phyloP scores from a whole-genome alignment of 768 basidiomycete genomes.

The Stropharia rugosoannulata region DNA sequence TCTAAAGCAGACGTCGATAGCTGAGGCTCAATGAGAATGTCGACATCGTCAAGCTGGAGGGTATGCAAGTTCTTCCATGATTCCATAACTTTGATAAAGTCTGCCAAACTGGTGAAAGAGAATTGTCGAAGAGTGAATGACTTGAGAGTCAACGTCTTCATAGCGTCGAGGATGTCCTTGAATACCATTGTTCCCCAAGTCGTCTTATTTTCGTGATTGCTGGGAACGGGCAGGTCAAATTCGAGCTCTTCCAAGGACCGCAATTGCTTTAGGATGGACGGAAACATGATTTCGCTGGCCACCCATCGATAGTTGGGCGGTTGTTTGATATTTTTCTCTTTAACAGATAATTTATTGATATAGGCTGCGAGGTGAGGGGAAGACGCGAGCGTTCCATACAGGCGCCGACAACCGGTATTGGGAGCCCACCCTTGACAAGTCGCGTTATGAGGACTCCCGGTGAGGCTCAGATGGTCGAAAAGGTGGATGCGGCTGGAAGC shows the following conservation, averaged over 20 bases:
- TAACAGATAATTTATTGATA: slow-evolving; percentile 18
- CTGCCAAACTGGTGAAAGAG: slow-evolving; percentile 14
- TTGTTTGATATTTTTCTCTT: slow-evolving; percentile 11
- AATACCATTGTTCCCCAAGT: slow-evolving; percentile 22
- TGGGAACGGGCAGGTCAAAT: slow-evolving; percentile 19
- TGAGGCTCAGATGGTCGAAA: slow-evolving; percentile 20
- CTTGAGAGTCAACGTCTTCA: slow-evolving; percentile 12
- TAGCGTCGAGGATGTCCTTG: slow-evolving; percentile 21
- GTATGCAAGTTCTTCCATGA: slow-evolving; percentile 14
- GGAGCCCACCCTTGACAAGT: slow-evolving; percentile 11
- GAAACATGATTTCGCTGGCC: slow-evolving; percentile 20
- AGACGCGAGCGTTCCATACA: slow-evolving; percentile 14
- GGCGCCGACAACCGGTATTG: slow-evolving; percentile 19
- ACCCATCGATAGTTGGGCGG: slow-evolving; percentile 21
- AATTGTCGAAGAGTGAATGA: slow-evolving; percentile 22
- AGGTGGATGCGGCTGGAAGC: slow-evolving; percentile 23
- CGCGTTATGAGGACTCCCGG: slow-evolving; percentile 8
- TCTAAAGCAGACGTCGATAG: slow-evolving; percentile 16
- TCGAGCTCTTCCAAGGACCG: slow-evolving; percentile 15
- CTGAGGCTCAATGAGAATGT: slow-evolving; percentile 13
- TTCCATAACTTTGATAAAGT: slow-evolving; percentile 19
- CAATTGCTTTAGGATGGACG: slow-evolving; percentile 18
- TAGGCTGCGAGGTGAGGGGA: slow-evolving; percentile 23
- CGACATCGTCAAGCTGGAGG: slow-evolving; percentile 19
- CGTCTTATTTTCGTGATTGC: slow-evolving; percentile 13